Percentiles rank a stretch among this genome's conserved stretches.
These are phyloP conservation scores for Acanthamoeba castellanii DNA, from an alignment of 208 protist genomes.

Conservation along the genomic window DNA sequence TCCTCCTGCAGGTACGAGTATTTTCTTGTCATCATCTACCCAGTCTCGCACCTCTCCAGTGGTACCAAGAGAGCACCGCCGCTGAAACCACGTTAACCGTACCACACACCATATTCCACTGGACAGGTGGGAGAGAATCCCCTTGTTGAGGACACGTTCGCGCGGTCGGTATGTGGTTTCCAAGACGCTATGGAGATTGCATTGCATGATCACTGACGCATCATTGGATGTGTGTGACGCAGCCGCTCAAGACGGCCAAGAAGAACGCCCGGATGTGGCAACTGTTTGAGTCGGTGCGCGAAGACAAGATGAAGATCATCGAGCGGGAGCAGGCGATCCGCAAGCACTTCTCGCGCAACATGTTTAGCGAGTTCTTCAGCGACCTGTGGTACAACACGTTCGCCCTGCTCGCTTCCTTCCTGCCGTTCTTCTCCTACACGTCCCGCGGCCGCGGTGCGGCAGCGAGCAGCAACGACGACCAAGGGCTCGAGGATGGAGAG, in stretches of 20 bases:
- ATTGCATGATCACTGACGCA: too few species aligned
- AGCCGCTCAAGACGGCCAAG: not conserved
- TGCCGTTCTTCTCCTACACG: constrained; percentile 2
- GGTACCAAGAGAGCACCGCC: not conserved
- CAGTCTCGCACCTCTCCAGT: not conserved
- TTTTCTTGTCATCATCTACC: not conserved
- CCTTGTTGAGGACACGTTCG: not conserved
- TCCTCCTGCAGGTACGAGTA: constrained; percentile 1
- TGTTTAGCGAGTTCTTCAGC: not conserved
- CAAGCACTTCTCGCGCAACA: not conserved
- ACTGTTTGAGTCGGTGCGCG: not conserved
- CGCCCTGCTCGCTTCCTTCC: not conserved
- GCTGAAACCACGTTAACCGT: not conserved
- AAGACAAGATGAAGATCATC: not conserved
- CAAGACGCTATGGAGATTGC: too few species aligned
- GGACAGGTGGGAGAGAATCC: not conserved
- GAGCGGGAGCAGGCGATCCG: not conserved
- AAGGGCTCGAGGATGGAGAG: not conserved
- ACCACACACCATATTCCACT: too few species aligned
- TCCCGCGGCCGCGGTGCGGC: not conserved
- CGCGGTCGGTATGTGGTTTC: not conserved
- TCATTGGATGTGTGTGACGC: not conserved
- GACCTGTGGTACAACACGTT: not conserved
- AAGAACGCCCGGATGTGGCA: not conserved
- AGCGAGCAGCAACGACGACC: not conserved